Evolutionary conservation across 2,329 filamentous ascomycete species (phyloP).

Genomic region (Penicillium decumbens): DNA sequence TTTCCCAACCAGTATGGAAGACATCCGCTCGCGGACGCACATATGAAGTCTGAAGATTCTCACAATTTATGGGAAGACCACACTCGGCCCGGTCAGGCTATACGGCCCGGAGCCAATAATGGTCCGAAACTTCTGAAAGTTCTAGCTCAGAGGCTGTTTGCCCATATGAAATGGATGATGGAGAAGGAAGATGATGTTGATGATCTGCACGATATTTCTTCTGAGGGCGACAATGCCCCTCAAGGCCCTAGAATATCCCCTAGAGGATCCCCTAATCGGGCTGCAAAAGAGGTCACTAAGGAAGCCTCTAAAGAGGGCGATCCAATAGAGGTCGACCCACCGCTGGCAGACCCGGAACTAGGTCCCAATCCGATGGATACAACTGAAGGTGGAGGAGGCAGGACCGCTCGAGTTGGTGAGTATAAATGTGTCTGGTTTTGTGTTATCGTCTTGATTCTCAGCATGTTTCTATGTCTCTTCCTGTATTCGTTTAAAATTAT

Average conservation of each 20-base stretch:
- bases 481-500: slow-evolving; percentile 23
- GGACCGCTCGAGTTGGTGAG: slow-evolving; percentile 17
- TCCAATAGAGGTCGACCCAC: neutral
- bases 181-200: neutral
- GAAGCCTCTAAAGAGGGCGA: neutral
- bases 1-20: neutral
- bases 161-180: neutral
- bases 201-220: neutral
- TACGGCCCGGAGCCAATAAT: neutral
- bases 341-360: neutral
- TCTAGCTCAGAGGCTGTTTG: neutral
- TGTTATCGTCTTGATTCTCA: slow-evolving; percentile 17
- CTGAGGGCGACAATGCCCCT: neutral
- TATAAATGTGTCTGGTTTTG: slow-evolving; percentile 23
- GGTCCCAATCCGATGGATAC: neutral
- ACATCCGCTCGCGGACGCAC: neutral
- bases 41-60: neutral
- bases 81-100: neutral
- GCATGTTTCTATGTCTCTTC: slow-evolving; percentile 24
- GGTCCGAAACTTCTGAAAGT: neutral
- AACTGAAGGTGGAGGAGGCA: neutral
- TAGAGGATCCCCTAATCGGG: neutral
- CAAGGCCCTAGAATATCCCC: neutral
- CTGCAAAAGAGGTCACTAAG: neutral
- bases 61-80: slow-evolving; percentile 1